These are phyloP conservation scores for Magnolia sinica DNA, from an alignment of 164 flowering plant genomes.

Conservation along the genomic window DNA sequence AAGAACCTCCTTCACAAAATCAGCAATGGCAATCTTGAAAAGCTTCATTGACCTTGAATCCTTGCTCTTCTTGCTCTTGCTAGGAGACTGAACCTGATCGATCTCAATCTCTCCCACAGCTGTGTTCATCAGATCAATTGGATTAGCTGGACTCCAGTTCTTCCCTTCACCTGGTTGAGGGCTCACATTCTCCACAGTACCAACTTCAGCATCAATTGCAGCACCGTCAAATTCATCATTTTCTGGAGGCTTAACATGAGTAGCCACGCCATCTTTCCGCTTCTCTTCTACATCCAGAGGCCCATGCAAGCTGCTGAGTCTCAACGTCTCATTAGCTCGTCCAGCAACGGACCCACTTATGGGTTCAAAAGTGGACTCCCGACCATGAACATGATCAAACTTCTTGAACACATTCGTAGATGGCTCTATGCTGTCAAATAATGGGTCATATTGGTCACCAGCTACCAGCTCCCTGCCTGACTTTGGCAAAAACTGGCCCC, in stretches of 20 bases:
- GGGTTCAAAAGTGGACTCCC: constrained; percentile 13
- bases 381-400: constrained; percentile 29
- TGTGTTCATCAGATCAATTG: constrained; percentile 32
- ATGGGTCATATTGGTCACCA: constrained; percentile 79
- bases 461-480: constrained; percentile 13
- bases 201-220: constrained; percentile 73
- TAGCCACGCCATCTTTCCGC: constrained; percentile 37
- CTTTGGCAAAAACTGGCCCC: not conserved
- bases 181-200: constrained; percentile 70
- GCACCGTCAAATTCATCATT: constrained; percentile 85
- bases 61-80: constrained; percentile 62
- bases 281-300: constrained; percentile 44
- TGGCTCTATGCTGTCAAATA: constrained; percentile 80
- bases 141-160: constrained; percentile 35
- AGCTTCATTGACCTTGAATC: constrained; percentile 79
- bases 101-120: constrained; percentile 64
- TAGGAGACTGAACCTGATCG: constrained; percentile 61
- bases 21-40: constrained; percentile 74
- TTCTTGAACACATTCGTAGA: constrained; percentile 40
- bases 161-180: constrained; percentile 17
- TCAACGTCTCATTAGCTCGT: constrained; percentile 26
- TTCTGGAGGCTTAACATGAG: constrained; percentile 33
- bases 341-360: constrained; percentile 8
- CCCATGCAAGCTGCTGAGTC: constrained; percentile 33
- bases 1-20: constrained; percentile 90